A percentile compares a stretch with the other conserved stretches of the same genome.
These are phyloP conservation scores for Heritiera littoralis DNA, from an alignment of 345 rosid species.

Conservation along the genomic window DNA sequence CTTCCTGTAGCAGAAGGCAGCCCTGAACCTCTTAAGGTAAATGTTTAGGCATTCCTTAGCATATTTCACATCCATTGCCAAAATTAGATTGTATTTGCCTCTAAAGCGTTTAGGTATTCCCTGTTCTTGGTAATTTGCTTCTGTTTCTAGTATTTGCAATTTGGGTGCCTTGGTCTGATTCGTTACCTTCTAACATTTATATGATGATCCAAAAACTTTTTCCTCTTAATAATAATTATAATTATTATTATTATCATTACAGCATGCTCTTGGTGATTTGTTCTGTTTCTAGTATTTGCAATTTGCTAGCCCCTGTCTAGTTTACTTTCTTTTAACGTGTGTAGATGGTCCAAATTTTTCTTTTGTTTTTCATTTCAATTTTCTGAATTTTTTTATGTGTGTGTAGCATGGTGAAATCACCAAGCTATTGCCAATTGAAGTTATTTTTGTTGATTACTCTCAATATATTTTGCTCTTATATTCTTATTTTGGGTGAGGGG, in stretches of 20 bases:
- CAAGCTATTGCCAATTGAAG: not conserved
- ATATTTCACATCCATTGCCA: not conserved
- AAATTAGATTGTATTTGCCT: not conserved
- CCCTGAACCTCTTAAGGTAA: slow-evolving; percentile 80
- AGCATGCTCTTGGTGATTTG: not conserved
- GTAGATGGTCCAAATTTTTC: not conserved
- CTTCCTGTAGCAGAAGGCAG: slow-evolving; percentile 90
- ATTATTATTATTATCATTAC: too few species aligned
- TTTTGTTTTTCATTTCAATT: not conserved
- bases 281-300: not conserved
- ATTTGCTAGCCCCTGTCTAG: not conserved
- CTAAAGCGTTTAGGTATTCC: not conserved
- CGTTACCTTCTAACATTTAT: too few species aligned
- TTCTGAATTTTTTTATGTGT: not conserved
- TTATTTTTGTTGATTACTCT: not conserved
- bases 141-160: not conserved
- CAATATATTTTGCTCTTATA: not conserved
- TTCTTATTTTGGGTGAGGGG: not conserved
- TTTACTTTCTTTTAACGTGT: not conserved
- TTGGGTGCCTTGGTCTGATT: not conserved
- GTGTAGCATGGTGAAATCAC: not conserved
- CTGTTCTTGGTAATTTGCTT: not conserved
- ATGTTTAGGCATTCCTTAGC: slow-evolving; percentile 12
- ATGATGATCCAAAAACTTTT: not conserved
- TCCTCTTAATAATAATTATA: too few species aligned